Evolutionary conservation across 345 rosid genomes (phyloP).

Genomic region (Linum usitatissimum): DNA sequence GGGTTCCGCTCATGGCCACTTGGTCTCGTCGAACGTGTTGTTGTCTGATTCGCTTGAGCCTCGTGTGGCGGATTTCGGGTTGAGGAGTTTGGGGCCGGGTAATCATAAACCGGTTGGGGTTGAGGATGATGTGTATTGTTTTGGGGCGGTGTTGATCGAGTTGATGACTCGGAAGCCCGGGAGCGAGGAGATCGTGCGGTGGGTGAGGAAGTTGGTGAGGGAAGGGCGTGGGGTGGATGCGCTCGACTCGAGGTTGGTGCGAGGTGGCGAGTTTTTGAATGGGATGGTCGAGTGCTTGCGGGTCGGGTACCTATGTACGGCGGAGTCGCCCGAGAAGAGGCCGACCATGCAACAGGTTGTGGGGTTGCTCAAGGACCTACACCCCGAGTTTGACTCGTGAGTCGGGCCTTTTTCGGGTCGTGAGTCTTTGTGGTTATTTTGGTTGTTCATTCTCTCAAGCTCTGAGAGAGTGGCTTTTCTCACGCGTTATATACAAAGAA

Average conservation of each 20-base stretch:
- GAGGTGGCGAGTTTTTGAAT: conserved; percentile 37
- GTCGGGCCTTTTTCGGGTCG: neutral
- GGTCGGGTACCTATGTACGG: conserved; percentile 75
- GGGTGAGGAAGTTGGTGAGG: conserved; percentile 53
- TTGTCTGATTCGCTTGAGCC: conserved; percentile 64
- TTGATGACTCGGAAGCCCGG: conserved; percentile 58
- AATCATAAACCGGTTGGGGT: conserved; percentile 6
- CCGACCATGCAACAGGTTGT: conserved; percentile 91
- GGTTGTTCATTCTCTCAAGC: neutral
- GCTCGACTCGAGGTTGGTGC: conserved; percentile 51
- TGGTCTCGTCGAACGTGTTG: conserved; percentile 69
- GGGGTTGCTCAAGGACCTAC: conserved; percentile 76
- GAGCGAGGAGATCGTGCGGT: conserved; percentile 37
- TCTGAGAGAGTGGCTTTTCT: neutral
- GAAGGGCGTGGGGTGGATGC: conserved; percentile 52
- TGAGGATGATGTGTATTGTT: conserved; percentile 55
- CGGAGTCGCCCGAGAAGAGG: conserved; percentile 60
- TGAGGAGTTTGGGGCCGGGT: conserved; percentile 21
- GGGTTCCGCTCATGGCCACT: conserved; percentile 71
- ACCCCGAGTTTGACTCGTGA: conserved; percentile 16
- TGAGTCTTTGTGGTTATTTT: neutral
- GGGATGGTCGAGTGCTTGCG: conserved; percentile 82
- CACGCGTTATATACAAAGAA: neutral
- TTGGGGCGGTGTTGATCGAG: conserved; percentile 65
- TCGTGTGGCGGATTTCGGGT: conserved; percentile 63